Evolutionary conservation across 2,329 filamentous ascomycete species (phyloP).

Genomic region (Colletotrichum spinosum): DNA sequence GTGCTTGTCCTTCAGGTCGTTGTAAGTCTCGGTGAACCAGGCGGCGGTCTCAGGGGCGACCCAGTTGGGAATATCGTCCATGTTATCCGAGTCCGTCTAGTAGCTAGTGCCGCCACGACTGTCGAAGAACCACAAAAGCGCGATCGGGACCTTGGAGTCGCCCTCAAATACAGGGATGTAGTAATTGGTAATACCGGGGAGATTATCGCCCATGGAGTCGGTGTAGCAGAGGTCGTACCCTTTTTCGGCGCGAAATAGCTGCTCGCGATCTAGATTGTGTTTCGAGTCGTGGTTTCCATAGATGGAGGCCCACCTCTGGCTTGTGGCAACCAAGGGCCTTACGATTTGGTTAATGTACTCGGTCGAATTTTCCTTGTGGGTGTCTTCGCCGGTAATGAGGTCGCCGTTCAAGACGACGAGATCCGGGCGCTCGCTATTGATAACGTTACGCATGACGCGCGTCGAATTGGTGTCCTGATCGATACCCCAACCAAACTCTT

Average conservation of each 20-base stretch:
- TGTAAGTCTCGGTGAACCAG: constrained; percentile 56
- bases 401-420: constrained; percentile 73
- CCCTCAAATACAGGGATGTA: constrained; percentile 39
- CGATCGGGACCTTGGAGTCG: constrained; percentile 22
- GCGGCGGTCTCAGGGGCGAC: constrained; percentile 55
- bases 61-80: constrained; percentile 52
- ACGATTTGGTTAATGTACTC: constrained; percentile 64
- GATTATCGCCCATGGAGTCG: constrained; percentile 39
- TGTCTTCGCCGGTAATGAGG: constrained; percentile 70
- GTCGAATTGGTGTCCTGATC: constrained; percentile 58
- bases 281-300: constrained; percentile 72
- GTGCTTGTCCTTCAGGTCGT: constrained; percentile 33
- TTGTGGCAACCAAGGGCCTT: constrained; percentile 56
- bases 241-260: constrained; percentile 60
- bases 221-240: constrained; percentile 65
- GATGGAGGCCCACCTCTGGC: constrained; percentile 65
- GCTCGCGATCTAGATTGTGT: constrained; percentile 56
- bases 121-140: constrained; percentile 71
- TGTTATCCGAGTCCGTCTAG: constrained; percentile 42
- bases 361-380: constrained; percentile 58
- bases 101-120: constrained; percentile 57
- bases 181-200: constrained; percentile 39
- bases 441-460: constrained; percentile 59
- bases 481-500: constrained; percentile 50
- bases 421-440: constrained; percentile 58